Percentiles rank a stretch among this genome's conserved stretches.
These are phyloP conservation scores for Zarea fungicola DNA, from an alignment of 2,329 filamentous ascomycete species.

Conservation along the genomic window DNA sequence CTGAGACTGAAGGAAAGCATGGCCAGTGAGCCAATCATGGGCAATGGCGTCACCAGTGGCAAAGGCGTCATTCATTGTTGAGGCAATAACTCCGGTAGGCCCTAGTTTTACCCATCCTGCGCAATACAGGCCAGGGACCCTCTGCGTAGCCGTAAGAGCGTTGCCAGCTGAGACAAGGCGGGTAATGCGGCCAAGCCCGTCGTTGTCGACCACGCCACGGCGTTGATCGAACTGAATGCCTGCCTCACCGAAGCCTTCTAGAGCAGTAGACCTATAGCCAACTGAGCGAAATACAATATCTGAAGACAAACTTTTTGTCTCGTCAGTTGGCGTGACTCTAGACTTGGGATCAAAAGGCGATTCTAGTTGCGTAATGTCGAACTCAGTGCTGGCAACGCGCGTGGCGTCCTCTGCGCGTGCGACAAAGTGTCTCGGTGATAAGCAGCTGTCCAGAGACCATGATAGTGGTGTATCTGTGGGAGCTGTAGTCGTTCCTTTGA, in stretches of 20 bases:
- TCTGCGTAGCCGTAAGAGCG: slow-evolving; percentile 34
- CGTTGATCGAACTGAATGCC: slow-evolving; percentile 72
- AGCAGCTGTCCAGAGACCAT: slow-evolving; percentile 82
- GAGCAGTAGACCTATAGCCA: slow-evolving; percentile 77
- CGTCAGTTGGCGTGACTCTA: slow-evolving; percentile 42
- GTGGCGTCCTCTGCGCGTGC: slow-evolving; percentile 39
- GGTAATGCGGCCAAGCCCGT: slow-evolving; percentile 67
- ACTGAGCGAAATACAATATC: slow-evolving; percentile 86
- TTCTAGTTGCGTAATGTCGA: slow-evolving; percentile 56
- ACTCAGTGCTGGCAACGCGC: slow-evolving; percentile 59
- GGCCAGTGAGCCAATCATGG: slow-evolving; percentile 60
- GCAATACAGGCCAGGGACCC: slow-evolving; percentile 72
- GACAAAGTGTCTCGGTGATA: slow-evolving; percentile 69
- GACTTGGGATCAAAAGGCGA: slow-evolving; percentile 50
- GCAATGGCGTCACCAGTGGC: slow-evolving; percentile 78
- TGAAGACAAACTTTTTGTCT: slow-evolving; percentile 52
- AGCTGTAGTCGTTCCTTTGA: slow-evolving; percentile 61
- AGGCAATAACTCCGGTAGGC: slow-evolving; percentile 91
- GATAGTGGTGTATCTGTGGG: slow-evolving; percentile 51
- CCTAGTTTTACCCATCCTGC: slow-evolving; percentile 96
- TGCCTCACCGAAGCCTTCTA: slow-evolving; percentile 68
- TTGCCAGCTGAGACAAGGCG: slow-evolving; percentile 28
- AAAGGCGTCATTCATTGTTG: slow-evolving; percentile 94
- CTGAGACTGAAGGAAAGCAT: slow-evolving; percentile 32
- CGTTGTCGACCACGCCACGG: slow-evolving; percentile 76